phyloP scores from a whole-genome alignment of 2,329 filamentous ascomycete genomes.

The Penicillium brevicompactum region DNA sequence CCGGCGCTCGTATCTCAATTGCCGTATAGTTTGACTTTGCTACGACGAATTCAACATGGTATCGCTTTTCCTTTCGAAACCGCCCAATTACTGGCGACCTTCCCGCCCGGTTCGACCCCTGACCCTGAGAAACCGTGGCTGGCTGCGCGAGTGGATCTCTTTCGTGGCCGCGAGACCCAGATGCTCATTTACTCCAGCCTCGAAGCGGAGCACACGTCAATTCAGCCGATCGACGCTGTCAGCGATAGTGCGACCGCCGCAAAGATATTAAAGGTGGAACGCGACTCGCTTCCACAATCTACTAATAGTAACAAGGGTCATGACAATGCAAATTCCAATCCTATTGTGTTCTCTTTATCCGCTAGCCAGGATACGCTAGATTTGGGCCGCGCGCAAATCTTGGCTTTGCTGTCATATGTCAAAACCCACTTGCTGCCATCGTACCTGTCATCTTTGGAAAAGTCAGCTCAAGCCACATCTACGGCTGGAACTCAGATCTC shows the following conservation, averaged over 20 bases:
- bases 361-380: constrained; percentile 11
- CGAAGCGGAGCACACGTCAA: constrained; percentile 31
- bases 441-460: constrained; percentile 26
- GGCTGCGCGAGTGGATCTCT: constrained; percentile 44
- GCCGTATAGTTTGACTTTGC: constrained; percentile 40
- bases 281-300: background rate
- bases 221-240: constrained; percentile 17
- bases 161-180: constrained; percentile 43
- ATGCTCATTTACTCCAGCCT: constrained; percentile 45
- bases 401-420: constrained; percentile 30
- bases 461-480: background rate
- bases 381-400: constrained; percentile 28
- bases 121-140: constrained; percentile 37
- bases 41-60: constrained; percentile 44
- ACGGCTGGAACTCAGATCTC: background rate
- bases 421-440: constrained; percentile 27
- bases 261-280: constrained; percentile 6
- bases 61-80: constrained; percentile 33
- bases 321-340: background rate
- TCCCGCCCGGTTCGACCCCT: constrained; percentile 23
- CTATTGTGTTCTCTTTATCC: constrained; percentile 17
- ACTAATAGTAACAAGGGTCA: background rate
- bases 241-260: background rate
- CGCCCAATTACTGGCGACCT: constrained; percentile 37
- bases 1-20: constrained; percentile 36